Evolutionary conservation across 129 eudicot genomes (phyloP).

Genomic region (Chrysanthemum makinoi): DNA sequence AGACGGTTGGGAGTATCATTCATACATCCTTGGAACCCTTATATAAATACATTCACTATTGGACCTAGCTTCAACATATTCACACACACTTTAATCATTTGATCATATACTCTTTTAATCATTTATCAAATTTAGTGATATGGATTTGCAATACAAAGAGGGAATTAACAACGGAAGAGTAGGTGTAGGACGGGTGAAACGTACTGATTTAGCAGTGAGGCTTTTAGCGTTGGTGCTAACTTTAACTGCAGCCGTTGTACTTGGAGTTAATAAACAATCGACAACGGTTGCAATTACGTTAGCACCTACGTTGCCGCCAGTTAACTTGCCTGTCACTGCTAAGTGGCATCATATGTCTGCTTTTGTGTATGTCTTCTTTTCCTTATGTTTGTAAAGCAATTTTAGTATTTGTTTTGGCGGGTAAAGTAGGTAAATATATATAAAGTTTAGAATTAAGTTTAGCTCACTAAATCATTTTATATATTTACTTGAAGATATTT

Average conservation of each 20-base stretch:
- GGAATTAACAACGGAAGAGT: constrained; percentile 17
- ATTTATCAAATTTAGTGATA: not conserved
- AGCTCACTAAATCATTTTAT: no score
- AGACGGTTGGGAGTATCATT: not conserved
- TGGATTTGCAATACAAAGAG: constrained; percentile 32
- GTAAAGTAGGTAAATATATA: not conserved
- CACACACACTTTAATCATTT: not conserved
- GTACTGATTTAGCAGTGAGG: constrained; percentile 40
- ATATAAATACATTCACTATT: constrained; percentile 10
- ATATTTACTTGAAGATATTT: no score
- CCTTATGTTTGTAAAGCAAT: not conserved
- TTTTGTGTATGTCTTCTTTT: constrained; percentile 50
- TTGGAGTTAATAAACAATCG: constrained; percentile 58
- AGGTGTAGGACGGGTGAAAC: constrained; percentile 23
- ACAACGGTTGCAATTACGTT: constrained; percentile 33
- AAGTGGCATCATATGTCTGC: constrained; percentile 71
- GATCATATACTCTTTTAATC: not conserved
- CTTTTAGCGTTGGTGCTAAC: constrained; percentile 49
- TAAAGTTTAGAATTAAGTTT: no score
- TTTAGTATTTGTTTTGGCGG: not conserved
- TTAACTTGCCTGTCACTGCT: constrained; percentile 57
- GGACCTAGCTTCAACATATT: not conserved
- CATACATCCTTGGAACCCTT: not conserved
- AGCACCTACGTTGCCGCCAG: constrained; percentile 55
- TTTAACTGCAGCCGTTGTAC: constrained; percentile 49